These are phyloP conservation scores for Phyllosticta citrichinensis DNA, from an alignment of 2,329 filamentous ascomycete species.

Conservation along the genomic window DNA sequence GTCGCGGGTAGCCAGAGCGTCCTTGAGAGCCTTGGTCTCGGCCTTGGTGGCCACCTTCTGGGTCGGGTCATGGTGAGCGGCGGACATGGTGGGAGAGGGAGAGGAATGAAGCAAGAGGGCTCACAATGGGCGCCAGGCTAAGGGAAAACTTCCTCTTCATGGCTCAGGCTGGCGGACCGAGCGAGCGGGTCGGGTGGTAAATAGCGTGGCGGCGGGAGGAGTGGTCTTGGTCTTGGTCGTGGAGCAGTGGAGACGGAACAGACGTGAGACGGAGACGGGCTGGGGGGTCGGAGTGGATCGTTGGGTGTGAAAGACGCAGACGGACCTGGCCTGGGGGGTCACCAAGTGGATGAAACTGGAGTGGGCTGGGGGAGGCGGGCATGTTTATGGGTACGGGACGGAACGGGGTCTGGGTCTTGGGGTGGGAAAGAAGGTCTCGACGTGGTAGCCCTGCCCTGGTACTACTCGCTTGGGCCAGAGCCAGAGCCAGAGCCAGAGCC, in stretches of 20 bases:
- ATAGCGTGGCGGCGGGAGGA: background rate
- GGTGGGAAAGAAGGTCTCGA: background rate
- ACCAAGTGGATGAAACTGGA: background rate
- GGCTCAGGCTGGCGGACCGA: background rate
- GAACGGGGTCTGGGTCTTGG: background rate
- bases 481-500: too few species aligned
- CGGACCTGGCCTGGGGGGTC: background rate
- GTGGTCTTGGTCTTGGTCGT: background rate
- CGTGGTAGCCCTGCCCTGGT: background rate
- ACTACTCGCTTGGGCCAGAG: background rate
- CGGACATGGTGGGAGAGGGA: conserved; percentile 2
- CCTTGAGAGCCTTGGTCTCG: conserved; percentile 20
- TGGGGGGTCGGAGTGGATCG: background rate
- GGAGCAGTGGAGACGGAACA: background rate
- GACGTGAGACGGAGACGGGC: too few species aligned
- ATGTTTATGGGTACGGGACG: background rate
- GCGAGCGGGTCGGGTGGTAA: background rate
- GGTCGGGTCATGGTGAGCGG: conserved; percentile 13
- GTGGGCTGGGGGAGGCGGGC: background rate
- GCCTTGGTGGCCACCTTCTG: conserved; percentile 26
- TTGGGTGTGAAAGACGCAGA: background rate
- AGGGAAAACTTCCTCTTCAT: conserved; percentile 38
- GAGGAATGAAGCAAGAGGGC: background rate
- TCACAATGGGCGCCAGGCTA: conserved; percentile 31
- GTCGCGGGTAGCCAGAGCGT: conserved; percentile 20